Evolutionary conservation across 331 rosid species (phyloP), one percentile per base, ranked within the genome.

Genomic region (Quercus lobata): DNA sequence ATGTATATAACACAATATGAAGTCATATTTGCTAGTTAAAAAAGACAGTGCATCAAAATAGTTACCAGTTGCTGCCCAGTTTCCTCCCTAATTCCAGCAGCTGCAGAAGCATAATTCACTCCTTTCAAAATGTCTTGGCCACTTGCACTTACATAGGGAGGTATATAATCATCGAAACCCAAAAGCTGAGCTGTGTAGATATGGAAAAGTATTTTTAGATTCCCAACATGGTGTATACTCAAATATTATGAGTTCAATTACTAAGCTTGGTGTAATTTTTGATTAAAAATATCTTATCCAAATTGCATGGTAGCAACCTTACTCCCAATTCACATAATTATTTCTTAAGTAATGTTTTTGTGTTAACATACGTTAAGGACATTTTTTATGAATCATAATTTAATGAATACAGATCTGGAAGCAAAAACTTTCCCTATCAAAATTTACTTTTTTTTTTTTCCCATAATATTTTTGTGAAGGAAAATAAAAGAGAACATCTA

Each of bases 51-150:
- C 6, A 35, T 17, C n/a, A 27, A 27, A 17, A 3, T 34, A 32
- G 1, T 53, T 81, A 89, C 96, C 93, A 91, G 69, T 76, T 91
- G 96, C 44, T 32, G 89, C 41, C 96, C 96, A 35, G 90, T 89
- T 83, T 89, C 96, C 10, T 91, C 93, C 69, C 96, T 86, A 3
- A 91, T 91, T 81, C 93, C 96, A 10, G 96, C 93, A 49, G 96
- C 96, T 53, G 93, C 96, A 7, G 96, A 91, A 30, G 96, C 96
- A 63, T 84, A 91, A 82, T 91, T 91, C 32, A 91, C 89, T 72
- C 96, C 96, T 55, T 2, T 62, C 21, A 91, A 91, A 44, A 91
- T 87, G 65, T 81, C 88, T 81, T 72, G 80, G 25, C 91, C 96
- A 11, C 87, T 87, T 1, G 86, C 87, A 11, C 63, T 41, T 55